Percentiles rank a stretch among this genome's conserved stretches.
These are phyloP conservation scores for Xerocomellus intermedius DNA, from an alignment of 768 basidiomycete species.

Conservation along the genomic window DNA sequence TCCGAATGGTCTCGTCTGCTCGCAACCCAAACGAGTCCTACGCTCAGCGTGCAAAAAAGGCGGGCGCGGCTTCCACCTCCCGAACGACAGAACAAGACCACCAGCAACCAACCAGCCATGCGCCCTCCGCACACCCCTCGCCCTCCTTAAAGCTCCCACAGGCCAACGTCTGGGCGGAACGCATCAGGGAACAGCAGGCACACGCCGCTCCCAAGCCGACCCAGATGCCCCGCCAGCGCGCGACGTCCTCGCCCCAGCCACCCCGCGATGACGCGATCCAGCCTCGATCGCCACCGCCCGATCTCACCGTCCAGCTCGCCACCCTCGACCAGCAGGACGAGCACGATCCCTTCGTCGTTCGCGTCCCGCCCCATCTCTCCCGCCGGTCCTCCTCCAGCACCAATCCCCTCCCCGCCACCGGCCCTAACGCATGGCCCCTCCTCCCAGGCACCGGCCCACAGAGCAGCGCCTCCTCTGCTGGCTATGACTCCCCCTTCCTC, in stretches of 20 bases:
- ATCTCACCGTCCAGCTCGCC: conserved; percentile 18
- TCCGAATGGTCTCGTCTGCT: conserved; percentile 34
- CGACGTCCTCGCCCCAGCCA: conserved; percentile 8
- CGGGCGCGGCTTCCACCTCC: conserved; percentile 18
- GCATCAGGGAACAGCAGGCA: conserved; percentile 41
- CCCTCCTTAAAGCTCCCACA: conserved; percentile 20
- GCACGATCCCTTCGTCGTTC: conserved; percentile 48
- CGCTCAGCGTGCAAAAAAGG: conserved; percentile 52
- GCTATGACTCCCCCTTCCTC: conserved; percentile 16
- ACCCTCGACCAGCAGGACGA: conserved; percentile 26
- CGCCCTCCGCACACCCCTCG: not conserved
- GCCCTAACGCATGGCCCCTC: conserved; percentile 19
- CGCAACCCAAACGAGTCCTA: conserved; percentile 52
- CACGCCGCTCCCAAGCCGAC: conserved; percentile 18
- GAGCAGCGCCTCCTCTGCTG: conserved; percentile 42
- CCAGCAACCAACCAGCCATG: conserved; percentile 1
- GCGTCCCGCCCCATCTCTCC: conserved; percentile 34
- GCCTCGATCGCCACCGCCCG: conserved; percentile 17
- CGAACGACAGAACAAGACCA: not conserved
- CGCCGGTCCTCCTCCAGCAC: conserved; percentile 29
- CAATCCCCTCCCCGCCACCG: conserved; percentile 18
- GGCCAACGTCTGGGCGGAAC: conserved; percentile 44
- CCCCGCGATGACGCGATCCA: conserved; percentile 18
- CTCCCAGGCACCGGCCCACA: conserved; percentile 17
- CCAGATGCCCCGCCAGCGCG: conserved; percentile 16